A percentile compares a stretch with the other conserved stretches of the same genome.
Evolutionary conservation across 768 basidiomycete genomes (phyloP).

Genomic region (Royoungia palumana): DNA sequence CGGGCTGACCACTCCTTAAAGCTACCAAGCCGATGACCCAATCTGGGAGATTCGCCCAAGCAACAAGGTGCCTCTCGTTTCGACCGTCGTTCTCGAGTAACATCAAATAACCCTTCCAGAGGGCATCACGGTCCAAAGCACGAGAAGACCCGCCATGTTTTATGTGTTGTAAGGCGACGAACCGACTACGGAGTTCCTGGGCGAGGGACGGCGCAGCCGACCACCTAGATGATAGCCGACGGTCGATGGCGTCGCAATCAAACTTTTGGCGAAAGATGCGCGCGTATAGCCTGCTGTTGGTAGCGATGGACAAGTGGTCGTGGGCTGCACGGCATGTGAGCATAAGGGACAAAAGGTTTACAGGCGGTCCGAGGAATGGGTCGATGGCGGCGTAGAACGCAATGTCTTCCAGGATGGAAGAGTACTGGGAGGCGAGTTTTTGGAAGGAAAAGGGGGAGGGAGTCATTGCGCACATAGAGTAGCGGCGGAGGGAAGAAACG

Average conservation of each 20-base stretch:
- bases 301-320: slow-evolving; percentile 32
- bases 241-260: slow-evolving; percentile 37
- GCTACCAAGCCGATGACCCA: slow-evolving; percentile 22
- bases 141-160: slow-evolving; percentile 21
- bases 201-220: slow-evolving; percentile 37
- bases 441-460: slow-evolving; percentile 17
- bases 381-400: slow-evolving; percentile 38
- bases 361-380: slow-evolving; percentile 44
- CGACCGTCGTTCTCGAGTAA: slow-evolving; percentile 49
- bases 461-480: neutral
- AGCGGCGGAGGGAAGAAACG: neutral
- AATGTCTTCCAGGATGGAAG: slow-evolving; percentile 37
- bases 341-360: slow-evolving; percentile 35
- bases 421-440: slow-evolving; percentile 9
- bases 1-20: slow-evolving; percentile 8
- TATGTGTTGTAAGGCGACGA: slow-evolving; percentile 40
- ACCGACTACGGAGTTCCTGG: slow-evolving; percentile 43
- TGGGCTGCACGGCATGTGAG: slow-evolving; percentile 39
- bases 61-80: slow-evolving; percentile 42
- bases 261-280: slow-evolving; percentile 46
- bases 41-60: slow-evolving; percentile 38
- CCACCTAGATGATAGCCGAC: slow-evolving; percentile 39
- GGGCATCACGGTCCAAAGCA: slow-evolving; percentile 35
- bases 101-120: slow-evolving; percentile 57
- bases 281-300: slow-evolving; percentile 41